Evolutionary conservation across 768 basidiomycete species (phyloP), one percentile per base, ranked within the genome.

Genomic region (Tricholoma hemisulphureum): DNA sequence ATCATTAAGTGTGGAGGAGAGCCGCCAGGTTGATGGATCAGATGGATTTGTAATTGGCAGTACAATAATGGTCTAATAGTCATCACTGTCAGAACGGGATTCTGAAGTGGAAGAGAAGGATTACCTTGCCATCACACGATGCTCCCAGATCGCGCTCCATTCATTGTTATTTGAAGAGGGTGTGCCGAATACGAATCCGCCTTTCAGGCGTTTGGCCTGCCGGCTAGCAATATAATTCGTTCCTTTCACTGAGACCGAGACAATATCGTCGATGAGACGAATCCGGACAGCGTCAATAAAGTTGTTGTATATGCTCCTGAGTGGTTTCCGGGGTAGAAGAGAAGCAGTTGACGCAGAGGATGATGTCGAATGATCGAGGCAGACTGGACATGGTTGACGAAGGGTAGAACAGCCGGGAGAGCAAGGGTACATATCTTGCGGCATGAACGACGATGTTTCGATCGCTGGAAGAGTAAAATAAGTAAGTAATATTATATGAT

Each of bases 61-160:
- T 82, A 82, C 4, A 87, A 72, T 31, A 89, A 73, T 14, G 88
- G 80, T 54, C 88, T 85, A 59, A n/a, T 54, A 51, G n/a, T n/a
- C n/a, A 23, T 20, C 37, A 41, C 32, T 43, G 53, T 67, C 49
- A 71, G 59, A 34, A 37, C 59, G 34, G 32, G 41, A 21, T 20
- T 45, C 9, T 18, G 34, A 45, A 55, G 51, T 23, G 54, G 43
- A 43, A 50, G 23, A 49, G 16, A 18, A 51, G 7, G 16, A 28
- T 61, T 63, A 80, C 85, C 83, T 80, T 41, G 77, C 74, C 24
- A 73, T 75, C 4, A 80, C 71, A 56, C 78, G 77, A 61, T 81
- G 78, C 34, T 88, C 79, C 88, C 87, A 89, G 14, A 81, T 80
- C n/a, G 74, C 66, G 21, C 80, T 80, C 89, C 89, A 89, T 65